A percentile compares a stretch with the other conserved stretches of the same genome.
Conservation (phyloP, 2,329 filamentous ascomycete species). For the Diaporthe aspalathi region DNA sequence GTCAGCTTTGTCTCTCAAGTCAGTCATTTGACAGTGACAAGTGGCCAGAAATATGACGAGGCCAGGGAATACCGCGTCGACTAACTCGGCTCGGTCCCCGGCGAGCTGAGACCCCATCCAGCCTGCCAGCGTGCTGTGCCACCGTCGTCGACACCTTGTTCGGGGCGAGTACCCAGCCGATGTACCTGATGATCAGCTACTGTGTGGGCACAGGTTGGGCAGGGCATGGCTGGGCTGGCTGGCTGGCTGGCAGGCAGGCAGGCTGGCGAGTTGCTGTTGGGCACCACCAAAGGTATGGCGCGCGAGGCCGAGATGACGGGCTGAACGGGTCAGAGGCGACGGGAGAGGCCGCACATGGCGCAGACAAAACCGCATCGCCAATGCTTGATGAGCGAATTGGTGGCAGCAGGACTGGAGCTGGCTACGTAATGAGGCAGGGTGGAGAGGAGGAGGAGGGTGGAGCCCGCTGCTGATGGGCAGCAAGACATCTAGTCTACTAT, state of each 20-base stretch:
- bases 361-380: constrained; percentile 11
- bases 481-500: neutral
- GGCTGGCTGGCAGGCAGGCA: too few species aligned
- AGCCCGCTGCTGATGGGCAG: constrained; percentile 1
- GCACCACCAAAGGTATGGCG: neutral
- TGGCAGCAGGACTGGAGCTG: constrained; percentile 18
- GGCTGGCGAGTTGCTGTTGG: neutral
- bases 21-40: neutral
- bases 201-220: neutral
- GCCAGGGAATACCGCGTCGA: neutral
- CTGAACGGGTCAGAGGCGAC: neutral
- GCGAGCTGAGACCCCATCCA: constrained; percentile 9
- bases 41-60: constrained; percentile 16
- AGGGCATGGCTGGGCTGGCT: neutral
- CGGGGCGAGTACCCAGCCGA: neutral
- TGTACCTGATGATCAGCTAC: constrained; percentile 1
- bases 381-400: neutral
- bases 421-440: constrained; percentile 24
- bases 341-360: constrained; percentile 15
- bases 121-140: constrained; percentile 7
- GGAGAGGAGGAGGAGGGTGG: neutral
- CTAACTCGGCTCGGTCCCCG: constrained; percentile 6
- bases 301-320: neutral
- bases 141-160: neutral
- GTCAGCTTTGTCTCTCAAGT: neutral